These are phyloP conservation scores for Erodium trifolium DNA, from an alignment of 441 rosid genomes.

Conservation along the genomic window DNA sequence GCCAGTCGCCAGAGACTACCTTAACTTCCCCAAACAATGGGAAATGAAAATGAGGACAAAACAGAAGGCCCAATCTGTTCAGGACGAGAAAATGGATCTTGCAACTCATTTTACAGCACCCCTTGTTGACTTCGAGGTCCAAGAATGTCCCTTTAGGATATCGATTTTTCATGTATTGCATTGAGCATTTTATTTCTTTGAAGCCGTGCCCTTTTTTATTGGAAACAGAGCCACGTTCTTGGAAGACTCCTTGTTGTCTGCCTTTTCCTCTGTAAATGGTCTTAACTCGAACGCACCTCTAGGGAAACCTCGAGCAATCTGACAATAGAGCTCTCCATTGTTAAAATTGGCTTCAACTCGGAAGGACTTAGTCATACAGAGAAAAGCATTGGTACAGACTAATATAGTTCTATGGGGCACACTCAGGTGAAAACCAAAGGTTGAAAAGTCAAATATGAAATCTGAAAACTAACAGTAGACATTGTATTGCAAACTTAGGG, in stretches of 20 bases:
- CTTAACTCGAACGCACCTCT: constrained; percentile 82
- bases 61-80: not conserved
- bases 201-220: not conserved
- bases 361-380: not conserved
- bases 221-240: not conserved
- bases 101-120: not conserved
- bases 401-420: no score
- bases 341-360: not conserved
- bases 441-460: no score
- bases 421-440: no score
- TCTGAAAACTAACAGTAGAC: no score
- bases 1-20: not conserved
- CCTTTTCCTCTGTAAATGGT: constrained; percentile 58
- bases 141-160: not conserved
- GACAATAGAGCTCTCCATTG: constrained; percentile 14
- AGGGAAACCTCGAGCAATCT: constrained; percentile 80
- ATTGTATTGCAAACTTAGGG: no score
- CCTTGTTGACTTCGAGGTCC: not conserved
- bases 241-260: constrained; percentile 32
- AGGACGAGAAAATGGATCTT: not conserved
- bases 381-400: not conserved
- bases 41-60: no score
- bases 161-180: not conserved
- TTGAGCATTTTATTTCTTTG: not conserved
- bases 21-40: not conserved